Evolutionary conservation across 116 monocot genomes (phyloP), one percentile per base, ranked within the genome.

Genomic region (Trichopus zeylanicus): DNA sequence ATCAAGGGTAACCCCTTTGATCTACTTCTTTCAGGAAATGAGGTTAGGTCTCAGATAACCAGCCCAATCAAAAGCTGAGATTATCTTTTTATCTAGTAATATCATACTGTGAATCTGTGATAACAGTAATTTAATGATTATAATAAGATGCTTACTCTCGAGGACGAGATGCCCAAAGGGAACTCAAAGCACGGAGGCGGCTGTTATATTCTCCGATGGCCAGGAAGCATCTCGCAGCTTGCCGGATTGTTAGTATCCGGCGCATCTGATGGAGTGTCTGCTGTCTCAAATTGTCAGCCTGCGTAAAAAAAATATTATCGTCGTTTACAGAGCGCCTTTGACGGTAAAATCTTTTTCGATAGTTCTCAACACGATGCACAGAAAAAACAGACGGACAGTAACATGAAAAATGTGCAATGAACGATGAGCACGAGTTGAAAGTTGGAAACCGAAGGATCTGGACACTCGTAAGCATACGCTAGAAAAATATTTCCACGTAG

Each of bases 281-380:
- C 75, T 86, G 93, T 46, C 93, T 82, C 56, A 93, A 53, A 52
- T 85, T 93, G 74, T 93, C 93, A 39, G 88, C 85, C 85, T 83
- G 49, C 42, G n/a, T 42, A 16, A n/a, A 42, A 42, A 42, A 42
- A n/a, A n/a, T n/a, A n/a, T n/a, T n/a, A n/a, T n/a, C n/a, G n/a
- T n/a, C n/a, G n/a, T n/a, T n/a, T n/a, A n/a, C n/a, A n/a, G n/a
- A n/a, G n/a, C n/a, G n/a, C n/a, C 13, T 42, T 15, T 16, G 42
- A 42, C 3, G n/a, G 3, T 42, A 12, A 16, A 42, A 42, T 42
- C 42, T n/a, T 12, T 5, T 4, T 3, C 13, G 0, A 42, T 33
- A 33, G 4, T 33, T 33, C n/a, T 42, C 42, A 42, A 3, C 12
- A n/a, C 8, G 8, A 37, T 37, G 15, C 37, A n/a, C n/a, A n/a